Evolutionary conservation across 2,329 filamentous ascomycete species (phyloP).

Genomic region (Graphiopsis chlorocephala): DNA sequence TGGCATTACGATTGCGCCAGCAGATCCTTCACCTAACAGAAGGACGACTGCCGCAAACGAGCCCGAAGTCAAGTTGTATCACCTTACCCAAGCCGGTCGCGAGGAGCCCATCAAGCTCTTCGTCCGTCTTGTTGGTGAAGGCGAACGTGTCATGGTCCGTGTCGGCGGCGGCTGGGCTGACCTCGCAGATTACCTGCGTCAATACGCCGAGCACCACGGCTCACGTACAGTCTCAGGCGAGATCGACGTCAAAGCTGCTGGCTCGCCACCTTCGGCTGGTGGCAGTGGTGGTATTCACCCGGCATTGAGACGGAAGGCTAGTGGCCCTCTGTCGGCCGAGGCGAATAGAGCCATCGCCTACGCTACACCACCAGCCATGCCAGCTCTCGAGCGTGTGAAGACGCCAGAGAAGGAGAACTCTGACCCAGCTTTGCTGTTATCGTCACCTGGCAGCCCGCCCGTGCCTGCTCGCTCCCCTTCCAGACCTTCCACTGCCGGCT

Average conservation of each 20-base stretch:
- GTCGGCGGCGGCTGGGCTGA: slow-evolving; percentile 99
- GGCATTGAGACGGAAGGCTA: slow-evolving; percentile 19
- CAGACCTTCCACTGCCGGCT: slow-evolving; percentile 18
- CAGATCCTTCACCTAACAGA: slow-evolving; percentile 34
- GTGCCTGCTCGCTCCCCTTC: slow-evolving; percentile 10
- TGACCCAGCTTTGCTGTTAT: neutral
- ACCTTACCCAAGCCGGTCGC: slow-evolving; percentile 78
- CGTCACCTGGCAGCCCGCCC: neutral
- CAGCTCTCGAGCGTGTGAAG: neutral
- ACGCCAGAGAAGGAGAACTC: neutral
- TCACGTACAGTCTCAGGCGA: slow-evolving; percentile 63
- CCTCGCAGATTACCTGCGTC: slow-evolving; percentile 87
- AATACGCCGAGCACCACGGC: slow-evolving; percentile 89
- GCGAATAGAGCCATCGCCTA: neutral
- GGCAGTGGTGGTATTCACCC: slow-evolving; percentile 29
- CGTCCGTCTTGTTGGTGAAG: slow-evolving; percentile 87
- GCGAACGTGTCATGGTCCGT: slow-evolving; percentile 94
- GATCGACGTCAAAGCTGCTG: slow-evolving; percentile 54
- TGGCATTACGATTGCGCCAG: slow-evolving; percentile 34
- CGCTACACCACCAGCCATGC: neutral
- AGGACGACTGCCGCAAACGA: slow-evolving; percentile 23
- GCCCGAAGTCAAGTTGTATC: slow-evolving; percentile 82
- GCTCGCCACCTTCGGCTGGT: slow-evolving; percentile 24
- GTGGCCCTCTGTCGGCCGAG: slow-evolving; percentile 14
- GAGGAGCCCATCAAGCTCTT: slow-evolving; percentile 91